Evolutionary conservation across 2,329 filamentous ascomycete species (phyloP).

Genomic region (Boeremia lycopersici): DNA sequence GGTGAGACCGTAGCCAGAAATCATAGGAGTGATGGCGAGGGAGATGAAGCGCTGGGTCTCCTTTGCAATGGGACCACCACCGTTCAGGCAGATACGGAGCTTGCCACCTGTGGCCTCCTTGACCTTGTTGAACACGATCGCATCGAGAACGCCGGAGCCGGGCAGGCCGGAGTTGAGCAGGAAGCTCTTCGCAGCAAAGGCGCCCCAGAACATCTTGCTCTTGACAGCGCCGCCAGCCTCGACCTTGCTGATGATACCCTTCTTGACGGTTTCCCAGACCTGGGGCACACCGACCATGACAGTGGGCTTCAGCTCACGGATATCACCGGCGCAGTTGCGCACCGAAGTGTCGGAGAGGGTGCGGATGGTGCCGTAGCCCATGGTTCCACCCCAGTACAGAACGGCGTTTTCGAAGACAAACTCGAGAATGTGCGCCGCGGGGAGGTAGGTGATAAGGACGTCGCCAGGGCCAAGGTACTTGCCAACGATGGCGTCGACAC

Average conservation of each 20-base stretch:
- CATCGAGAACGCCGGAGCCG: conserved; percentile 73
- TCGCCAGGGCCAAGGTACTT: conserved; percentile 79
- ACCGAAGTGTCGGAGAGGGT: conserved; percentile 87
- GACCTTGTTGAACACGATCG: conserved; percentile 88
- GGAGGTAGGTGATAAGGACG: conserved; percentile 85
- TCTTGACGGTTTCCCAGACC: conserved; percentile 96
- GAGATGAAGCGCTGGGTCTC: conserved; percentile 91
- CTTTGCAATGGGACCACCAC: conserved; percentile 86
- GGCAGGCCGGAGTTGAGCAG: conserved; percentile 66
- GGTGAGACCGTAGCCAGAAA: conserved; percentile 90
- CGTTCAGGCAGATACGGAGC: conserved; percentile 90
- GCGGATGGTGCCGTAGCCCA: conserved; percentile 91
- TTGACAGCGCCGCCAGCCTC: conserved; percentile 72
- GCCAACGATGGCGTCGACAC: conserved; percentile 78
- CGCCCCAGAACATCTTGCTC: conserved; percentile 78
- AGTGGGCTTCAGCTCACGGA: conserved; percentile 87
- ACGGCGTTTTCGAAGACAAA: conserved; percentile 93
- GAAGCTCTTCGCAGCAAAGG: conserved; percentile 65
- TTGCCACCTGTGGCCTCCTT: conserved; percentile 87
- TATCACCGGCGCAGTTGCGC: conserved; percentile 90
- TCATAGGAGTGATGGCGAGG: conserved; percentile 91
- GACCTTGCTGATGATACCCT: conserved; percentile 84
- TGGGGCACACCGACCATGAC: conserved; percentile 94
- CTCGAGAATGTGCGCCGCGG: conserved; percentile 94
- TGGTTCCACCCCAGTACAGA: conserved; percentile 84